Evolutionary conservation across 1,284 basidiomycete genomes (phyloP).

Genomic region (Boletus sp.): DNA sequence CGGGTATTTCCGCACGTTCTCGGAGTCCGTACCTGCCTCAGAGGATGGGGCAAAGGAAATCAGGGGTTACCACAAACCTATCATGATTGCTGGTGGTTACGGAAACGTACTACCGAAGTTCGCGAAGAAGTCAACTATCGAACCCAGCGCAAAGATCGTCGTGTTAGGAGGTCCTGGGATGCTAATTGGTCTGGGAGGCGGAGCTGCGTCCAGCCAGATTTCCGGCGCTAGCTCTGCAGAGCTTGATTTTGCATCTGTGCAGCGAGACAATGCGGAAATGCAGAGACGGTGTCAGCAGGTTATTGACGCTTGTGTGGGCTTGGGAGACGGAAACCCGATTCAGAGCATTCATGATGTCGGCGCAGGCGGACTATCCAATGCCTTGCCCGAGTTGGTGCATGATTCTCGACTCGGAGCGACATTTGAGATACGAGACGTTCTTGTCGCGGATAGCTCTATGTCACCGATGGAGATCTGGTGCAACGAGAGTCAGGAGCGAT

Average conservation of each 20-base stretch:
- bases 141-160: constrained; percentile 79
- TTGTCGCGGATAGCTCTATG: constrained; percentile 90
- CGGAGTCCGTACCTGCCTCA: constrained; percentile 59
- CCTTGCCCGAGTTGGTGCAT: constrained; percentile 94
- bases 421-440: constrained; percentile 94
- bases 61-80: constrained; percentile 98
- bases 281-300: constrained; percentile 96
- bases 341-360: constrained; percentile 98
- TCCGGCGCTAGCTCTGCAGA: constrained; percentile 86
- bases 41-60: constrained; percentile 50
- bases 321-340: constrained; percentile 75
- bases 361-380: constrained; percentile 95
- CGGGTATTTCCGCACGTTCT: constrained; percentile 89
- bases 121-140: constrained; percentile 73
- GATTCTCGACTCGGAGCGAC: constrained; percentile 86
- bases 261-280: constrained; percentile 98
- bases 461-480: constrained; percentile 99
- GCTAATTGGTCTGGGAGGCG: constrained; percentile 95
- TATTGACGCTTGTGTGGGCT: constrained; percentile 83
- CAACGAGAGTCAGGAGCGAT: constrained; percentile 98
- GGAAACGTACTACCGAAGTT: constrained; percentile 87
- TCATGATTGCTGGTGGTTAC: constrained; percentile 98
- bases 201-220: constrained; percentile 91
- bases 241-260: constrained; percentile 96
- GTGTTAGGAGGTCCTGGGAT: constrained; percentile 97